Evolutionary conservation across 805 yeast genomes (phyloP).

Genomic region (Starmerella lactis-condensi): DNA sequence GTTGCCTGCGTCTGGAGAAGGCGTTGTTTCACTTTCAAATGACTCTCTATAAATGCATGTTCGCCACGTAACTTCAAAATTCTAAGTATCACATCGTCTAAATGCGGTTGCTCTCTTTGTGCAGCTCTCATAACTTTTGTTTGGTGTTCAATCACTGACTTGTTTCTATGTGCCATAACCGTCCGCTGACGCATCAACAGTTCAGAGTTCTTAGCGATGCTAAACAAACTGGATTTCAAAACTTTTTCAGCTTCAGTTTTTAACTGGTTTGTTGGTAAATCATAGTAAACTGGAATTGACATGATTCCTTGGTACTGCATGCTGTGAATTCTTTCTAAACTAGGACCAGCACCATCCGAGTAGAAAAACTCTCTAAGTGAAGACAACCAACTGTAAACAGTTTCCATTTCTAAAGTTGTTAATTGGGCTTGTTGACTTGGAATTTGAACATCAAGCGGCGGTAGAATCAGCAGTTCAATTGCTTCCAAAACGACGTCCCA

Average conservation of each 20-base stretch:
- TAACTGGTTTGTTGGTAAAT: conserved; percentile 30
- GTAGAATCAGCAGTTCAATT: conserved; percentile 57
- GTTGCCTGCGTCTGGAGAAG: conserved; percentile 38
- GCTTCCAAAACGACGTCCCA: conserved; percentile 59
- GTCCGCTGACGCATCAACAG: conserved; percentile 46
- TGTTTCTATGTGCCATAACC: conserved; percentile 52
- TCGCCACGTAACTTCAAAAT: conserved; percentile 51
- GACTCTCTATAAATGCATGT: conserved; percentile 35
- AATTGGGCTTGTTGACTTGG: conserved; percentile 26
- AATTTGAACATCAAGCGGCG: conserved; percentile 32
- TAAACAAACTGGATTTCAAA: conserved; percentile 33
- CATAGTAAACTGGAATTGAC: conserved; percentile 48
- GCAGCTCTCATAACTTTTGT: conserved; percentile 31
- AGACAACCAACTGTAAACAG: conserved; percentile 52
- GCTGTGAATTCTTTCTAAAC: conserved; percentile 42
- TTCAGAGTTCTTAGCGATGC: conserved; percentile 27
- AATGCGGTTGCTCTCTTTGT: conserved; percentile 28
- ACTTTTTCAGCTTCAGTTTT: conserved; percentile 41
- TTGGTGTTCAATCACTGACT: conserved; percentile 32
- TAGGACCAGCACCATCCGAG: conserved; percentile 66
- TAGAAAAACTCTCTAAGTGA: conserved; percentile 60
- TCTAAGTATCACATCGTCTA: conserved; percentile 56
- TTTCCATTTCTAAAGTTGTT: conserved; percentile 42
- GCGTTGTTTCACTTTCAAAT: conserved; percentile 44
- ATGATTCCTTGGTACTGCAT: conserved; percentile 46